Evolutionary conservation across 345 rosid genomes (phyloP).

Genomic region (Salix arbutifolia): DNA sequence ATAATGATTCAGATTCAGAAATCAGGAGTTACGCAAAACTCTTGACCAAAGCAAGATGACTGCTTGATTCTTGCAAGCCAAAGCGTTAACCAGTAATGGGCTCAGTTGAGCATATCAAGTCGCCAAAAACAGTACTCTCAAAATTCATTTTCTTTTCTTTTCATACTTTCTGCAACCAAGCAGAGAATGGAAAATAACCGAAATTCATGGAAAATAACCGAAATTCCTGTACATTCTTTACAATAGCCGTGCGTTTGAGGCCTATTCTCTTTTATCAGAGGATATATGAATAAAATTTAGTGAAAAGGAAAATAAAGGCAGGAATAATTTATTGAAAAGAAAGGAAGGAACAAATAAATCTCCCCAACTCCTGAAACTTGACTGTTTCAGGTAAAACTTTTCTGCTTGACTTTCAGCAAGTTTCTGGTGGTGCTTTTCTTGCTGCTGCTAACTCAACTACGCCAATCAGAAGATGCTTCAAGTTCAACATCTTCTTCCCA

Average conservation of each 20-base stretch:
- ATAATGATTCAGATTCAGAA: not conserved
- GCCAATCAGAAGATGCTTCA: conserved; percentile 83
- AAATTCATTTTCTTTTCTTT: not conserved
- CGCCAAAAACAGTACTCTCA: not conserved
- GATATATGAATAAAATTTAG: not conserved
- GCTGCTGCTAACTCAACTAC: conserved; percentile 38
- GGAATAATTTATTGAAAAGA: not conserved
- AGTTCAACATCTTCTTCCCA: conserved; percentile 92
- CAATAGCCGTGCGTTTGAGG: not conserved
- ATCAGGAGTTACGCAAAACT: not conserved
- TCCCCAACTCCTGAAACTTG: not conserved
- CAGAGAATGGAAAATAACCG: not conserved
- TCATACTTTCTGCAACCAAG: not conserved
- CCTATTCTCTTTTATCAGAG: not conserved
- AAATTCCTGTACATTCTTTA: conserved; percentile 2
- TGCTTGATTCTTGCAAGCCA: not conserved
- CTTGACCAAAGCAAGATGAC: not conserved
- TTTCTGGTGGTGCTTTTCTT: not conserved
- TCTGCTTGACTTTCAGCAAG: not conserved
- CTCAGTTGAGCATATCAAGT: not conserved
- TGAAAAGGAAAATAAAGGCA: no score
- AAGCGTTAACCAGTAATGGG: not conserved
- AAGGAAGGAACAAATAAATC: not conserved
- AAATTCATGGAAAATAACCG: not conserved
- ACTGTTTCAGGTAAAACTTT: not conserved